A percentile compares a stretch with the other conserved stretches of the same genome.
Conservation (phyloP, 148 eudicot genomes). For the Nepenthes gracilis region DNA sequence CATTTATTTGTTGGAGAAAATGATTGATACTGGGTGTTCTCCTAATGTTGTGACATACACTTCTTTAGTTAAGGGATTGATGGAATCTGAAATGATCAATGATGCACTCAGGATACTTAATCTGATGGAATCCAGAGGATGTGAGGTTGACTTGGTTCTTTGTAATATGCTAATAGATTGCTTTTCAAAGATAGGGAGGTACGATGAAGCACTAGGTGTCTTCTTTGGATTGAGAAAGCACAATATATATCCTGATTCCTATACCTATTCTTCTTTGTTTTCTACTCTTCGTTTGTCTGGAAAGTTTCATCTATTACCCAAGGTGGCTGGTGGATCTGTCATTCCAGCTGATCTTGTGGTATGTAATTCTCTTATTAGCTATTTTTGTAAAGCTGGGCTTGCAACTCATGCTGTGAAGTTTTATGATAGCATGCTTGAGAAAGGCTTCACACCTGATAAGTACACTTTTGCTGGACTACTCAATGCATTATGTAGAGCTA, state of each 20-base stretch:
- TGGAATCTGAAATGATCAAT: slow-evolving; percentile 23
- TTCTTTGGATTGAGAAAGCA: slow-evolving; percentile 25
- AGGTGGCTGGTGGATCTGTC: slow-evolving; percentile 17
- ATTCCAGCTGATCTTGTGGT: slow-evolving; percentile 30
- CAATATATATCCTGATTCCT: slow-evolving; percentile 33
- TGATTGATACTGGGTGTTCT: slow-evolving; percentile 30
- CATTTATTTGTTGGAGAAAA: slow-evolving; percentile 28
- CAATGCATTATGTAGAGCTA: slow-evolving; percentile 21
- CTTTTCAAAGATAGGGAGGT: slow-evolving; percentile 30
- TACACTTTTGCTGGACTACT: slow-evolving; percentile 41
- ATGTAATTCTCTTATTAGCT: slow-evolving; percentile 34
- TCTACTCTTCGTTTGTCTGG: slow-evolving; percentile 17
- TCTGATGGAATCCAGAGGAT: slow-evolving; percentile 30
- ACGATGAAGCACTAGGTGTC: slow-evolving; percentile 30
- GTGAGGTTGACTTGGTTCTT: slow-evolving; percentile 35
- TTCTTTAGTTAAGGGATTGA: slow-evolving; percentile 27
- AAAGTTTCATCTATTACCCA: slow-evolving; percentile 24
- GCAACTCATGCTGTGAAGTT: slow-evolving; percentile 32
- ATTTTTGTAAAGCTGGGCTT: slow-evolving; percentile 43
- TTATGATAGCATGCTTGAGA: slow-evolving; percentile 27
- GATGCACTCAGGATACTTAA: slow-evolving; percentile 26
- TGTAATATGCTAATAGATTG: slow-evolving; percentile 34
- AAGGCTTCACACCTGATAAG: slow-evolving; percentile 31
- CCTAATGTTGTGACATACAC: slow-evolving; percentile 44
- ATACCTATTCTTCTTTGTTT: slow-evolving; percentile 31